Evolutionary conservation across 1,284 basidiomycete genomes (phyloP).

Genomic region (Athelia sp.): DNA sequence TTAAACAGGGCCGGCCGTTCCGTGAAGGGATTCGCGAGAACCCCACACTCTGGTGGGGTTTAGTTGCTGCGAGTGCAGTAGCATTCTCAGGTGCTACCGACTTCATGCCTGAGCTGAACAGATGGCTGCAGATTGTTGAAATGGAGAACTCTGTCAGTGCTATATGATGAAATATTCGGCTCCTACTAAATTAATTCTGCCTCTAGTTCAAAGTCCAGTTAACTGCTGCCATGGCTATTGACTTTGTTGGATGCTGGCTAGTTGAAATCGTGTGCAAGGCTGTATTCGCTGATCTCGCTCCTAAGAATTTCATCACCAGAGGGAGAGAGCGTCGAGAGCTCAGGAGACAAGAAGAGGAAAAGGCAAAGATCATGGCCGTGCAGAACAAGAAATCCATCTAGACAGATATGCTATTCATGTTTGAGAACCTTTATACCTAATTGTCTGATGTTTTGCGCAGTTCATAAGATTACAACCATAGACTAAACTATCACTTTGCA

Average conservation of each 20-base stretch:
- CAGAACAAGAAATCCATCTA: slow-evolving; percentile 14
- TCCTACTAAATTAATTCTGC: neutral
- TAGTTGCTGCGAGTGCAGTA: slow-evolving; percentile 81
- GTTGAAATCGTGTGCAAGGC: slow-evolving; percentile 83
- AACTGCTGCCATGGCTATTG: slow-evolving; percentile 77
- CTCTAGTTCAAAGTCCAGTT: slow-evolving; percentile 78
- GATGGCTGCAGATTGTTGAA: slow-evolving; percentile 96
- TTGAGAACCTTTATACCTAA: too few species aligned
- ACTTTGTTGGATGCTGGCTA: slow-evolving; percentile 86
- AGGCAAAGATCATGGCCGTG: slow-evolving; percentile 3
- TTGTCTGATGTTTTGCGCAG: too few species aligned
- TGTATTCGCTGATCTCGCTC: slow-evolving; percentile 86
- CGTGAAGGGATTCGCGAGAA: slow-evolving; percentile 95
- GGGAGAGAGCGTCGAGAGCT: slow-evolving; percentile 70
- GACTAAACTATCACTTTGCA: too few species aligned
- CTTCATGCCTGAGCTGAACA: slow-evolving; percentile 91
- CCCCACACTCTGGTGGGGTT: slow-evolving; percentile 84
- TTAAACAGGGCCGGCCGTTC: slow-evolving; percentile 80
- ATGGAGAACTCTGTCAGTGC: slow-evolving; percentile 70
- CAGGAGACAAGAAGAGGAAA: slow-evolving; percentile 27
- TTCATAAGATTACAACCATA: too few species aligned
- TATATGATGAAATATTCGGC: neutral
- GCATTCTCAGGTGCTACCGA: slow-evolving; percentile 93
- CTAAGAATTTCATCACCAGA: slow-evolving; percentile 79
- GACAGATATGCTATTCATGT: too few species aligned